These are phyloP conservation scores for Lodderomyces orthopsilosis DNA, from an alignment of 1,139 yeast species.

Conservation along the genomic window DNA sequence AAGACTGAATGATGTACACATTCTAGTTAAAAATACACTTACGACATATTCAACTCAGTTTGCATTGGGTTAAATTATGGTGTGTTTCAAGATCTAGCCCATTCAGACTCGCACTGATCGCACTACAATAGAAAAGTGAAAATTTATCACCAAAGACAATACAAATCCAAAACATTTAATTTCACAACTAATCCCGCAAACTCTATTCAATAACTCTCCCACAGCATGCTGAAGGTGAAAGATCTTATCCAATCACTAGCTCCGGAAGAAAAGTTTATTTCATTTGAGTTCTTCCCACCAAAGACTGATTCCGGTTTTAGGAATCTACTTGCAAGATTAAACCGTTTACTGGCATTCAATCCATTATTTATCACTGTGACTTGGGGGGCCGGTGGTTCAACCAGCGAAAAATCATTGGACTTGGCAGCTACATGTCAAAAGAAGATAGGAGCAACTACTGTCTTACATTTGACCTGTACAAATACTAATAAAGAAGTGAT, in stretches of 20 bases:
- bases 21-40: too few relatives aligned
- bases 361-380: slow-evolving; percentile 91
- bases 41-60: too few relatives aligned
- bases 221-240: slow-evolving; percentile 3
- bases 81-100: too few relatives aligned
- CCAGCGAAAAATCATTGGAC: slow-evolving; percentile 81
- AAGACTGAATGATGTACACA: too few relatives aligned
- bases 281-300: slow-evolving; percentile 96
- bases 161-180: too few relatives aligned
- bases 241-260: slow-evolving; percentile 4
- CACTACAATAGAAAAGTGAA: too few relatives aligned
- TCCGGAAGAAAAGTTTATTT: slow-evolving; percentile 62
- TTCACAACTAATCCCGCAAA: too few relatives aligned
- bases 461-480: slow-evolving; percentile 94
- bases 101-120: too few relatives aligned
- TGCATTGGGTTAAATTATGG: too few relatives aligned
- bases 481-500: slow-evolving; percentile 76
- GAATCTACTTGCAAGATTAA: slow-evolving; percentile 80
- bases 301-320: slow-evolving; percentile 85
- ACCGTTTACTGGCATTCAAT: slow-evolving; percentile 83
- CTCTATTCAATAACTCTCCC: too few relatives aligned
- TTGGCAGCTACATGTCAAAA: slow-evolving; percentile 76
- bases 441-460: slow-evolving; percentile 78
- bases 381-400: slow-evolving; percentile 99
- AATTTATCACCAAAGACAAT: too few relatives aligned